These are phyloP conservation scores for Penicillium glabrum DNA, from an alignment of 2,329 filamentous ascomycete genomes.

Conservation along the genomic window DNA sequence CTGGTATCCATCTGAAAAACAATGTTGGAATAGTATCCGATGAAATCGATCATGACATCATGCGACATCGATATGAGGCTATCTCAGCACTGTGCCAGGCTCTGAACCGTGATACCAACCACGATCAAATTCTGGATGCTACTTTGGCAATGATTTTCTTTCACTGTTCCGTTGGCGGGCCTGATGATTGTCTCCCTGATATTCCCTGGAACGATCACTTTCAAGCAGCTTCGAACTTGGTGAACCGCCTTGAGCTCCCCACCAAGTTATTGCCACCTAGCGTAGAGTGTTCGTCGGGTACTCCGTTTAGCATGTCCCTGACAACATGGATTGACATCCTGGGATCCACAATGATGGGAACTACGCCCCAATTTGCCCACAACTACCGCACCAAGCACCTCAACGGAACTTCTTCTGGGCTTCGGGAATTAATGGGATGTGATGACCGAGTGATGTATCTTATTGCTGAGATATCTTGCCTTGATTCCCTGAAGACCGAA, in stretches of 20 bases:
- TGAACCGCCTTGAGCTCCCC: slow-evolving; percentile 80
- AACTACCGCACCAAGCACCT: slow-evolving; percentile 95
- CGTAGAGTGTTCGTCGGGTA: slow-evolving; percentile 54
- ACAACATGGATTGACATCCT: slow-evolving; percentile 97
- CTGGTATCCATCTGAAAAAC: slow-evolving; percentile 87
- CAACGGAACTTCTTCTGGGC: slow-evolving; percentile 62
- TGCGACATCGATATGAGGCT: slow-evolving; percentile 85
- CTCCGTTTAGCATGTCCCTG: slow-evolving; percentile 88
- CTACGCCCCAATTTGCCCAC: slow-evolving; percentile 83
- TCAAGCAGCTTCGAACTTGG: slow-evolving; percentile 81
- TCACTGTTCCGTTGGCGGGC: slow-evolving; percentile 85
- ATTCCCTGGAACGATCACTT: slow-evolving; percentile 98
- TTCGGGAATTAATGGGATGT: slow-evolving; percentile 94
- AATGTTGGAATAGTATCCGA: slow-evolving; percentile 66
- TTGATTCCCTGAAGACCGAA: slow-evolving; percentile 81
- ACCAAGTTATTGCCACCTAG: slow-evolving; percentile 62
- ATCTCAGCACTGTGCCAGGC: slow-evolving; percentile 83
- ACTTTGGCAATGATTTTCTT: slow-evolving; percentile 95
- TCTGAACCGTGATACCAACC: slow-evolving; percentile 75
- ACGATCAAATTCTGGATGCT: slow-evolving; percentile 86
- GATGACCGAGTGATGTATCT: slow-evolving; percentile 97
- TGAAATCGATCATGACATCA: slow-evolving; percentile 85
- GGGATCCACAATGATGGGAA: slow-evolving; percentile 86
- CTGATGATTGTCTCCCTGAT: slow-evolving; percentile 80
- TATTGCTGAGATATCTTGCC: slow-evolving; percentile 94